These are phyloP conservation scores for Puccinia polysora DNA, from an alignment of 1,284 basidiomycete genomes.

Conservation along the genomic window DNA sequence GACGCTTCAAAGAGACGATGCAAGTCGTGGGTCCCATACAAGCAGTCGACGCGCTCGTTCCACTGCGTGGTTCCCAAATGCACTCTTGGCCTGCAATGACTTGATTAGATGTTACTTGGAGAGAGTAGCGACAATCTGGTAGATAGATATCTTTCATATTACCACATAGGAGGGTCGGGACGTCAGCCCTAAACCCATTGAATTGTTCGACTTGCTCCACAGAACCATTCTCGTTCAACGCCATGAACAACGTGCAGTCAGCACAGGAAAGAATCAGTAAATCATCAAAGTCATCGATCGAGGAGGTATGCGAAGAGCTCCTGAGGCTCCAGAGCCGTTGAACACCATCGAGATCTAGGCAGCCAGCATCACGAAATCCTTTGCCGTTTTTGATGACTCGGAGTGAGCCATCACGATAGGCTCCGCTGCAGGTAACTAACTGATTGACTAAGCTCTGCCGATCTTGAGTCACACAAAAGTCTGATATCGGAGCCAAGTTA, in stretches of 20 bases:
- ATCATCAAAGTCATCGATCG: constrained; percentile 24
- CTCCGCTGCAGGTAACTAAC: constrained; percentile 38
- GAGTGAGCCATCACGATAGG: constrained; percentile 33
- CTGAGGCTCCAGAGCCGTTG: constrained; percentile 26
- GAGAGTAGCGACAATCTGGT: neutral
- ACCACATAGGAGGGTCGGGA: constrained; percentile 25
- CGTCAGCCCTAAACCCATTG: constrained; percentile 11
- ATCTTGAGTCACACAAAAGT: constrained; percentile 16
- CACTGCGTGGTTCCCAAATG: constrained; percentile 3
- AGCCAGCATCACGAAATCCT: constrained; percentile 1
- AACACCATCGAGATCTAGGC: constrained; percentile 16
- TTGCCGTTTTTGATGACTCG: constrained; percentile 24
- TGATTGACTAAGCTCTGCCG: constrained; percentile 6
- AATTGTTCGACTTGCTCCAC: constrained; percentile 24
- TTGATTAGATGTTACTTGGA: constrained; percentile 24
- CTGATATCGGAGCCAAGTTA: constrained; percentile 34
- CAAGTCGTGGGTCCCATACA: neutral
- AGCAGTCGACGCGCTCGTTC: neutral
- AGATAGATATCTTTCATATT: neutral
- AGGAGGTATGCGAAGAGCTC: neutral
- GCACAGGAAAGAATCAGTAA: constrained; percentile 15
- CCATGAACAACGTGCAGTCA: constrained; percentile 13
- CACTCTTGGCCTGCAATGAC: constrained; percentile 14
- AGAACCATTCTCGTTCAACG: constrained; percentile 14
- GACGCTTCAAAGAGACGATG: constrained; percentile 5